Evolutionary conservation across 2,329 filamentous ascomycete species (phyloP).

Genomic region (Ceratocystis cubensis): DNA sequence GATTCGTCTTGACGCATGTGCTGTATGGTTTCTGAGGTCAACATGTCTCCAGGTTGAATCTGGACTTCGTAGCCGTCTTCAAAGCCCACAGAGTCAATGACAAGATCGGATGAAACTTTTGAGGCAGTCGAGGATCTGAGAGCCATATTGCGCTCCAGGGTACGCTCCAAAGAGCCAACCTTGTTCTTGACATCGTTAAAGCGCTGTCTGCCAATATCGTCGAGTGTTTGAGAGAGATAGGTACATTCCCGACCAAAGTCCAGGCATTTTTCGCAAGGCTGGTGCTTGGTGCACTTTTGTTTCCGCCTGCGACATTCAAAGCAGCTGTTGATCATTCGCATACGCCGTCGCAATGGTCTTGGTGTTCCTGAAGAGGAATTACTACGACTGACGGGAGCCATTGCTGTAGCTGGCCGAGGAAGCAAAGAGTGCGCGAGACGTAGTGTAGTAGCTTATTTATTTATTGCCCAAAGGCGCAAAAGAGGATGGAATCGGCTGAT

Average conservation of each 20-base stretch:
- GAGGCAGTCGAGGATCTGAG: conserved; percentile 25
- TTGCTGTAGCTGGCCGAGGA: not conserved
- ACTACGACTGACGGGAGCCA: not conserved
- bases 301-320: conserved; percentile 63
- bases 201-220: conserved; percentile 55
- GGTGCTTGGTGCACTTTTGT: conserved; percentile 62
- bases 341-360: conserved; percentile 41
- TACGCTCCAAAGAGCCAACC: conserved; percentile 57
- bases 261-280: conserved; percentile 57
- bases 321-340: conserved; percentile 57
- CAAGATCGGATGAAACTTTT: conserved; percentile 26
- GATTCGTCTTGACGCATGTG: conserved; percentile 42
- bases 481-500: not conserved
- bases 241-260: conserved; percentile 44
- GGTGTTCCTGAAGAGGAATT: not conserved
- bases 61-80: conserved; percentile 48
- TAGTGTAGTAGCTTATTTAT: not conserved
- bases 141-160: conserved; percentile 56
- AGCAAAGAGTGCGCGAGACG: not conserved
- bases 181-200: conserved; percentile 69
- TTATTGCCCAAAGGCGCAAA: not conserved
- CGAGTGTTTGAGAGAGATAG: conserved; percentile 55
- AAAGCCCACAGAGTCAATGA: conserved; percentile 41
- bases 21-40: conserved; percentile 32
- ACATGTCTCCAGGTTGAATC: conserved; percentile 50